Evolutionary conservation across 2,329 filamentous ascomycete genomes (phyloP), one percentile per base, ranked within the genome.

Genomic region (Fusarium neocosmosporiellum): DNA sequence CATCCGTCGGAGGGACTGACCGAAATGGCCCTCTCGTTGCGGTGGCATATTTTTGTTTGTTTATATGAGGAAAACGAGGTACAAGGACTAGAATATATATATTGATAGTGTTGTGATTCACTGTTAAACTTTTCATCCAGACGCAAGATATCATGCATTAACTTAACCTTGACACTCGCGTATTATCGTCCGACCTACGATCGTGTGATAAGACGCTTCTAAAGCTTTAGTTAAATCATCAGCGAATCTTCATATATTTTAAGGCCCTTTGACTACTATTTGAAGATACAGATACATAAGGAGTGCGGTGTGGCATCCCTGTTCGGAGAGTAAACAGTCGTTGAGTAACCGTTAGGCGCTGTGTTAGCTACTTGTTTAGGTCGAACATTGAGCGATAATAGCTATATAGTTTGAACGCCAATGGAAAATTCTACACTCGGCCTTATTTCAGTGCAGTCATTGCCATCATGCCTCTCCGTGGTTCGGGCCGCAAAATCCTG

Each of bases 361-460:
- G 10, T 14, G n/a, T 22, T 20, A n/a, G n/a, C 37, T 22, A 14
- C 37, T 20, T 20, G 0, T 20, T 41, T 41, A n/a, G 14, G 10
- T 7, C 13, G 5, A 13, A 7, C 3, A 7, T 1, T 5, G n/a
- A 2, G 5, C n/a, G 7, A 3, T 6, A 14, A 22, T 22, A 14
- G 5, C 3, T 22, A 7, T 7, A 22, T 4, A 14, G 5, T 22
- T 41, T 13, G 7, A 13, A 13, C 4, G 14, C 37, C 11, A 20
- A 22, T 41, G 16, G 2, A 22, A 20, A 41, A 22, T 5, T 22
- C 14, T 7, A 5, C 36, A 5, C 18, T 5, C n/a, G 18, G 8
- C n/a, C 18, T n/a, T 6, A 10, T 10, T 37, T n/a, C 9, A 39
- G 18, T 9, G 9, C 18, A 39, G 9, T 10, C 36, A 11, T 39